Evolutionary conservation across 371 early-diverging fungal species (phyloP).

Genomic region (Basidiobolus meristosporus): DNA sequence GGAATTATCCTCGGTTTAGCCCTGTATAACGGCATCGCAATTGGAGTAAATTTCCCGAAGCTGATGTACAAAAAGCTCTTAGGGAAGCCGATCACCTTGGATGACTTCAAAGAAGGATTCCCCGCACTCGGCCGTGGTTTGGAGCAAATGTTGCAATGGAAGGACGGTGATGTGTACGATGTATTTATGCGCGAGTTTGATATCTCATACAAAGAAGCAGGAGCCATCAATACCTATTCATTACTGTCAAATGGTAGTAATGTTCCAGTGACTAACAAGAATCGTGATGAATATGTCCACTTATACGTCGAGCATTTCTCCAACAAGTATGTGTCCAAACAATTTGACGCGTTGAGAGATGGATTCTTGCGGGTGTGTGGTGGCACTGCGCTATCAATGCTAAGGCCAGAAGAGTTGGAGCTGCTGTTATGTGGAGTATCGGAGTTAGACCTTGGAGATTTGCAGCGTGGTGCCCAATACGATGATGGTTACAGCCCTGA

Average conservation of each 20-base stretch:
- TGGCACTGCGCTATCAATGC: constrained; percentile 54
- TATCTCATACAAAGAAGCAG: constrained; percentile 53
- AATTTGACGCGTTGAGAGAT: constrained; percentile 71
- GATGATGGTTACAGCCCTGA: constrained; percentile 7
- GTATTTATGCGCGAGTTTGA: constrained; percentile 68
- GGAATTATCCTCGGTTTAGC: constrained; percentile 81
- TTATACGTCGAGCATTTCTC: constrained; percentile 31
- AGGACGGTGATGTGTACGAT: constrained; percentile 63
- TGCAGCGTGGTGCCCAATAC: constrained; percentile 6
- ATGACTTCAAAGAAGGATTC: constrained; percentile 27
- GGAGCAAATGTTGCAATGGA: constrained; percentile 36
- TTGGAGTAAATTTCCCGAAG: constrained; percentile 78
- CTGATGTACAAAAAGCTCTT: constrained; percentile 82
- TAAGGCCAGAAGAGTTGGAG: constrained; percentile 81
- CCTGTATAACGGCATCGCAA: constrained; percentile 76
- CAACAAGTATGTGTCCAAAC: constrained; percentile 47
- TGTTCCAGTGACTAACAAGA: constrained; percentile 49
- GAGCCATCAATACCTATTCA: constrained; percentile 38
- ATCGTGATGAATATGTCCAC: constrained; percentile 47
- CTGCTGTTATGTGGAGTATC: constrained; percentile 74
- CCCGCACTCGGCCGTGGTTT: constrained; percentile 60
- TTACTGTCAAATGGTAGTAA: constrained; percentile 46
- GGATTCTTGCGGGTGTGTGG: constrained; percentile 78
- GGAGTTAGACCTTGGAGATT: constrained; percentile 4
- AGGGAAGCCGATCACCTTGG: constrained; percentile 19